Percentiles rank a stretch among this genome's conserved stretches.
Evolutionary conservation across 2,329 filamentous ascomycete genomes (phyloP).

Genomic region (Xylariaceae sp.): DNA sequence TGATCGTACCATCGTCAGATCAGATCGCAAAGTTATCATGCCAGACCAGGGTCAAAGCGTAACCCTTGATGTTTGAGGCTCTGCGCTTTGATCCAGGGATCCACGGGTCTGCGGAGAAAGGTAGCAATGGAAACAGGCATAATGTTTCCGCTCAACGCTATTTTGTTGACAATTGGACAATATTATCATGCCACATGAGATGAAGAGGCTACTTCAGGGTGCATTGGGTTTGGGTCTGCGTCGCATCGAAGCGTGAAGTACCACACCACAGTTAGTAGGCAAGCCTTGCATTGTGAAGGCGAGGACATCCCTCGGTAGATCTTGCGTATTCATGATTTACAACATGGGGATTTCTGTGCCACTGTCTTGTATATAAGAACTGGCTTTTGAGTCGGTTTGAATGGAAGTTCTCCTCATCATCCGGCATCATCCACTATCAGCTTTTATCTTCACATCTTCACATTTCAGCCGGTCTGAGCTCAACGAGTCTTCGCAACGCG

Average conservation of each 20-base stretch:
- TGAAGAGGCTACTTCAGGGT: conserved; percentile 26
- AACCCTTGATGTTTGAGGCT: conserved; percentile 33
- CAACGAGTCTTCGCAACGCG: conserved; percentile 12
- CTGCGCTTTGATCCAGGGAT: conserved; percentile 32
- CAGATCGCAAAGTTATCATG: conserved; percentile 23
- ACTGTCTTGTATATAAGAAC: conserved; percentile 15
- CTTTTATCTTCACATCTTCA: conserved; percentile 16
- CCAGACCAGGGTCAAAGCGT: conserved; percentile 27
- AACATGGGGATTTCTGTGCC: background rate
- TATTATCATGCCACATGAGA: conserved; percentile 36
- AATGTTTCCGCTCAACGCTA: conserved; percentile 7
- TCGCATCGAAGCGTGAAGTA: conserved; percentile 23
- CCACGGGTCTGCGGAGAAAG: conserved; percentile 14
- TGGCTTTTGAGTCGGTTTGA: conserved; percentile 6
- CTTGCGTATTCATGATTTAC: conserved; percentile 9
- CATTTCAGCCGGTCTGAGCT: conserved; percentile 30
- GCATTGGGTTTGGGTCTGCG: conserved; percentile 21
- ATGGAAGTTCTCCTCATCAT: conserved; percentile 2
- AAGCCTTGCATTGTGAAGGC: conserved; percentile 9
- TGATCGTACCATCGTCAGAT: conserved; percentile 34
- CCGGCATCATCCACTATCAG: conserved; percentile 21
- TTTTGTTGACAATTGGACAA: conserved; percentile 15
- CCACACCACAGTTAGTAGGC: conserved; percentile 2
- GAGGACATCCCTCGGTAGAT: conserved; percentile 4
- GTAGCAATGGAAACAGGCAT: conserved; percentile 9